These are phyloP conservation scores for Vanilla planifolia DNA, from an alignment of 106 monocot species.

Conservation along the genomic window DNA sequence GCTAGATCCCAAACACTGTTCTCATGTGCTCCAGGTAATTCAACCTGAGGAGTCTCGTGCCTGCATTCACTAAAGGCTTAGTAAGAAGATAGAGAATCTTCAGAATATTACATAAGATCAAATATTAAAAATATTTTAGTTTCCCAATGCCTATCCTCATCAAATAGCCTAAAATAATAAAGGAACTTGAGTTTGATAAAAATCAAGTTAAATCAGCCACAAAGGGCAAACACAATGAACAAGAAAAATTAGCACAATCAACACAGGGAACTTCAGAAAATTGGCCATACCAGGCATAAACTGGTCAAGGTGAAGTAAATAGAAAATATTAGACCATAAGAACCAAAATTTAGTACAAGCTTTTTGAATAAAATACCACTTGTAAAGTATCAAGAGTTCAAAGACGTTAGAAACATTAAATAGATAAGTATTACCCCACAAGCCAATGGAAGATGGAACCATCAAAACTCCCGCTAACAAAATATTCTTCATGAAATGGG, in stretches of 20 bases:
- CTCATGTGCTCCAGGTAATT: constrained; percentile 84
- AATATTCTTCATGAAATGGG: constrained; percentile 99
- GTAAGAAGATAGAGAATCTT: not conserved
- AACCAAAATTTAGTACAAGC: not conserved
- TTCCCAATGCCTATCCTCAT: not conserved
- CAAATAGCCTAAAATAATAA: not conserved
- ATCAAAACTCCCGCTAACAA: constrained; percentile 97
- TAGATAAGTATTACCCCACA: constrained; percentile 87
- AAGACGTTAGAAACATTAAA: too few species aligned
- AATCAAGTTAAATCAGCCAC: too few species aligned
- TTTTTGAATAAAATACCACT: too few species aligned
- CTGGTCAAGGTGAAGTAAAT: too few species aligned
- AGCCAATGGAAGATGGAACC: constrained; percentile 99
- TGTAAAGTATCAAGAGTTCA: too few species aligned
- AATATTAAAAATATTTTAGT: not conserved
- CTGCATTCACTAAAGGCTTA: constrained; percentile 27
- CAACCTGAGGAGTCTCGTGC: constrained; percentile 91
- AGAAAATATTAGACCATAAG: not conserved
- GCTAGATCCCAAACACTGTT: constrained; percentile 92
- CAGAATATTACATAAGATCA: not conserved
- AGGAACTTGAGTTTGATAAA: too few species aligned
- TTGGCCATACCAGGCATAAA: too few species aligned
- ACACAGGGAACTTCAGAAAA: too few species aligned
- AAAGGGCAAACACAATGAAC: too few species aligned
- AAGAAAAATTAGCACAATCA: too few species aligned